Conservation (phyloP, 148 eudicot species). For the Pouteria glomerata region DNA sequence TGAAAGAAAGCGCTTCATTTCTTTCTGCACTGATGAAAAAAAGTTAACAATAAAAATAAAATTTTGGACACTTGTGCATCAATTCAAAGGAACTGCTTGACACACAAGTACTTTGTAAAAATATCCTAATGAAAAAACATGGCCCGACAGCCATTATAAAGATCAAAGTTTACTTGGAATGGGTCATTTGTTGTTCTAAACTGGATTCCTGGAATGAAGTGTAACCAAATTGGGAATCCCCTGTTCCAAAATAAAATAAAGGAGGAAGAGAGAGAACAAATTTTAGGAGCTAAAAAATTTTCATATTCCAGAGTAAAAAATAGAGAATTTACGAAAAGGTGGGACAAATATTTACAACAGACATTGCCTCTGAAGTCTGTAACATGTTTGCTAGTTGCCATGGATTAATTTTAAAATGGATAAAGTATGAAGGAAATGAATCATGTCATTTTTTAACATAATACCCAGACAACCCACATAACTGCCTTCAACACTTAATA, state of each 20-base stretch:
- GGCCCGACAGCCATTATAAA: not conserved
- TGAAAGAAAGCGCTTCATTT: slow-evolving; percentile 39
- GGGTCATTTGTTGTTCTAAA: slow-evolving; percentile 38
- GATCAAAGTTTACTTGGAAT: slow-evolving; percentile 27
- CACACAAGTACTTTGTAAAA: not conserved
- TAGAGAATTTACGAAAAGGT: too few species aligned
- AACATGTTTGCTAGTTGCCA: too few species aligned
- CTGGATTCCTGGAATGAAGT: slow-evolving; percentile 46
- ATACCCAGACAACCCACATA: too few species aligned
- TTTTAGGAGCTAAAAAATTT: too few species aligned
- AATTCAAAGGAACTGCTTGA: not conserved
- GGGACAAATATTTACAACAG: too few species aligned
- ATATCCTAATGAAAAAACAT: not conserved
- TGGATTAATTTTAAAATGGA: too few species aligned
- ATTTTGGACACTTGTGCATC: not conserved
- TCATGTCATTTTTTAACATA: too few species aligned
- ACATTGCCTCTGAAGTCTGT: too few species aligned
- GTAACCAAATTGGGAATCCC: slow-evolving; percentile 56
- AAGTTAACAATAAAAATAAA: not conserved
- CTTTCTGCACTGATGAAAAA: slow-evolving; percentile 24
- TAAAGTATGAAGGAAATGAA: too few species aligned
- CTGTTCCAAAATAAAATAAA: slow-evolving; percentile 17
- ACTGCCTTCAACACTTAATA: too few species aligned
- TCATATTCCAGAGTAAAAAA: too few species aligned
- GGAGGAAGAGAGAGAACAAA: too few species aligned